A percentile compares a stretch with the other conserved stretches of the same genome.
Evolutionary conservation across 139 green algal species (phyloP).

Genomic region (Volvox reticuliferus): DNA sequence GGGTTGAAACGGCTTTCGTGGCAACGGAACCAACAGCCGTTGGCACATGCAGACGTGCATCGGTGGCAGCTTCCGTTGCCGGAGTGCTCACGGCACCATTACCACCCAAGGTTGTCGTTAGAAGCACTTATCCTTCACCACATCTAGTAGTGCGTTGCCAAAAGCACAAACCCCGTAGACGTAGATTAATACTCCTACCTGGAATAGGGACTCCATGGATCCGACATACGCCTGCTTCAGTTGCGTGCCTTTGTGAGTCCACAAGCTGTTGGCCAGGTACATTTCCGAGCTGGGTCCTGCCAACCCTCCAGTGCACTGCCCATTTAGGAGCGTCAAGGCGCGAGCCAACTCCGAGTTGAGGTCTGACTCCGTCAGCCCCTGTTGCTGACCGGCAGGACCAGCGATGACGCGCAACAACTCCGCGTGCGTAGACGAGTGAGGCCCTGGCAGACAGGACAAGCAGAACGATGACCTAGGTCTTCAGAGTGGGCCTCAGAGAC

Average conservation of each 20-base stretch:
- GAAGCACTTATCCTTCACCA: too few species aligned
- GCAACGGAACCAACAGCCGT: too few species aligned
- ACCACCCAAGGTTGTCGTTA: too few species aligned
- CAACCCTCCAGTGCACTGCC: not conserved
- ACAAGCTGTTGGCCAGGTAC: constrained; percentile 29
- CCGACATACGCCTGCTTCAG: constrained; percentile 16
- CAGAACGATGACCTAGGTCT: too few species aligned
- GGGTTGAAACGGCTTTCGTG: too few species aligned
- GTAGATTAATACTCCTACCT: not conserved
- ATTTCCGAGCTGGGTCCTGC: not conserved
- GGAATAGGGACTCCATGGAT: not conserved
- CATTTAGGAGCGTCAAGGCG: constrained; percentile 19
- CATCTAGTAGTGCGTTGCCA: too few species aligned
- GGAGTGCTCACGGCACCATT: too few species aligned
- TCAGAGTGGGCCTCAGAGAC: too few species aligned
- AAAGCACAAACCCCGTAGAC: too few species aligned
- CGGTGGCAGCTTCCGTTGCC: too few species aligned
- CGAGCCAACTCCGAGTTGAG: constrained; percentile 32
- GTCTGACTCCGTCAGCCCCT: not conserved
- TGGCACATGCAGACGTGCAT: too few species aligned
- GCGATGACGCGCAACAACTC: constrained; percentile 21
- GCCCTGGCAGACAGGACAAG: not conserved
- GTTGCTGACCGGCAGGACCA: not conserved
- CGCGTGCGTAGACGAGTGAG: not conserved
- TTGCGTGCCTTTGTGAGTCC: not conserved